Conservation (phyloP, 192 early-diverging fungal species). For the Coemansia sp. region DNA sequence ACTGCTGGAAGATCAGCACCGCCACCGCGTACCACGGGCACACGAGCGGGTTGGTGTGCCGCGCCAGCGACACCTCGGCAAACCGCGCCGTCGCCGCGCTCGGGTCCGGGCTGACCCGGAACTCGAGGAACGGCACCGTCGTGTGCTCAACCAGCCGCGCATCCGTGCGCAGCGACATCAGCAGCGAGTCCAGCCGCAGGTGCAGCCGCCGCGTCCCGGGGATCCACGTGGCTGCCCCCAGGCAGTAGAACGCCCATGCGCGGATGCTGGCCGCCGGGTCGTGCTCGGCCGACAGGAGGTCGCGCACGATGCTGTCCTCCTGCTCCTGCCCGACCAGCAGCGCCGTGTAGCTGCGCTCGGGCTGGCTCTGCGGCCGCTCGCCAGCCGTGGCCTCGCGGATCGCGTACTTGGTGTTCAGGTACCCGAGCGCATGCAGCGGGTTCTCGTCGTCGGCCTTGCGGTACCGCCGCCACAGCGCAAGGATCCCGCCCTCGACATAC, state of each 20-base stretch:
- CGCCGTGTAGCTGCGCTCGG: slow-evolving; percentile 43
- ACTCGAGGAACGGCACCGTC: slow-evolving; percentile 51
- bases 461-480: slow-evolving; percentile 55
- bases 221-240: slow-evolving; percentile 52
- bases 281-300: slow-evolving; percentile 24
- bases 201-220: slow-evolving; percentile 47
- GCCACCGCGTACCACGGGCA: slow-evolving; percentile 49
- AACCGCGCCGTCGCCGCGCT: slow-evolving; percentile 35
- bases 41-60: slow-evolving; percentile 34
- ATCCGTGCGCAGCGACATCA: slow-evolving; percentile 44
- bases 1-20: slow-evolving; percentile 44
- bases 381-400: slow-evolving; percentile 52
- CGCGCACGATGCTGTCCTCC: slow-evolving; percentile 39
- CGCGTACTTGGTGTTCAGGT: slow-evolving; percentile 55
- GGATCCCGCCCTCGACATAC: slow-evolving; percentile 54
- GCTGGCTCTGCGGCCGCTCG: slow-evolving; percentile 36
- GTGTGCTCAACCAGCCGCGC: slow-evolving; percentile 53
- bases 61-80: slow-evolving; percentile 49
- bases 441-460: slow-evolving; percentile 41
- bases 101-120: slow-evolving; percentile 50
- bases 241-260: slow-evolving; percentile 51
- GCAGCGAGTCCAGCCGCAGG: slow-evolving; percentile 50
- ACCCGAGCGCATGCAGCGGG: slow-evolving; percentile 52
- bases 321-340: slow-evolving; percentile 31
- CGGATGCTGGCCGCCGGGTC: slow-evolving; percentile 32